phyloP scores from a whole-genome alignment of 768 basidiomycete genomes.

The Strobilomyces confusus region DNA sequence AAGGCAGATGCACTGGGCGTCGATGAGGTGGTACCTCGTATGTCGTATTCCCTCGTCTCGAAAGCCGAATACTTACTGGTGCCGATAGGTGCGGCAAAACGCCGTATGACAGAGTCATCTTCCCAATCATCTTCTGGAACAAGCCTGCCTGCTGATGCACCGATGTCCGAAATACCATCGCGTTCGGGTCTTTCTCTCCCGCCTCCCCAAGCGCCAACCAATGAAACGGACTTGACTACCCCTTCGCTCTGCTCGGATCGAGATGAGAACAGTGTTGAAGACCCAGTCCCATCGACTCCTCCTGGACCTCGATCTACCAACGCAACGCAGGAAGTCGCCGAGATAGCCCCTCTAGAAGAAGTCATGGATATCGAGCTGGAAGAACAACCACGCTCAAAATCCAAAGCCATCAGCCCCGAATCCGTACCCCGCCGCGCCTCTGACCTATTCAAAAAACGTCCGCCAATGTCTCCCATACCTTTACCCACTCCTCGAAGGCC shows the following conservation, averaged over 20 bases:
- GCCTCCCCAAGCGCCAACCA: slow-evolving; percentile 27
- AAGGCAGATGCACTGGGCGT: slow-evolving; percentile 22
- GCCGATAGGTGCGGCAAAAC: slow-evolving; percentile 32
- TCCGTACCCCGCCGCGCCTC: slow-evolving; percentile 16
- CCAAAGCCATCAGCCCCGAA: slow-evolving; percentile 4
- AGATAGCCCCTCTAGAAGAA: slow-evolving; percentile 11
- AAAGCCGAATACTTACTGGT: background rate
- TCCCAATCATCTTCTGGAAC: slow-evolving; percentile 26
- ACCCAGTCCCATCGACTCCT: slow-evolving; percentile 46
- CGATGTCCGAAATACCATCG: slow-evolving; percentile 24
- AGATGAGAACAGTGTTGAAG: slow-evolving; percentile 46
- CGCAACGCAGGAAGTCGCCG: background rate
- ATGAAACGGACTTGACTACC: slow-evolving; percentile 45
- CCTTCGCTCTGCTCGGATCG: slow-evolving; percentile 71
- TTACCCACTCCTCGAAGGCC: slow-evolving; percentile 48
- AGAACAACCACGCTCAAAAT: slow-evolving; percentile 13
- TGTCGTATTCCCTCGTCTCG: slow-evolving; percentile 12
- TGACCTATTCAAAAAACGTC: slow-evolving; percentile 55
- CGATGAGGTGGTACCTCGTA: slow-evolving; percentile 32
- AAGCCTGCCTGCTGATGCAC: background rate
- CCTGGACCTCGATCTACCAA: slow-evolving; percentile 35
- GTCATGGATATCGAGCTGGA: slow-evolving; percentile 39
- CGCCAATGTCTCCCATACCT: slow-evolving; percentile 64
- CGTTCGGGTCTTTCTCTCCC: slow-evolving; percentile 22
- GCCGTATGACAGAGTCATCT: slow-evolving; percentile 30